phyloP scores from a whole-genome alignment of 2,329 filamentous ascomycete genomes.

The Aspergillus felis region DNA sequence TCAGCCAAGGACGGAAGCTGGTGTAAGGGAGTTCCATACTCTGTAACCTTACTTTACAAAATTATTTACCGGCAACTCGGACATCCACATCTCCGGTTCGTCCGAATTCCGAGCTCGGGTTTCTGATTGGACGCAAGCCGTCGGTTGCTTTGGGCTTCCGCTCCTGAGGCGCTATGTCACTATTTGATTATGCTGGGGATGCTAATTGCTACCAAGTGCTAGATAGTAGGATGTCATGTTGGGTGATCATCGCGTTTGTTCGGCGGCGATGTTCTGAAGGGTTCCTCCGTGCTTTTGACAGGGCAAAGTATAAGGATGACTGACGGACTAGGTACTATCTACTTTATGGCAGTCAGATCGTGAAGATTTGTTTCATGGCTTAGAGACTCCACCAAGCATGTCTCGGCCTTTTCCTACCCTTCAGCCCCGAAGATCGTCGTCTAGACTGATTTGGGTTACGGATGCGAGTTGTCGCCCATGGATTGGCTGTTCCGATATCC shows the following conservation, averaged over 20 bases:
- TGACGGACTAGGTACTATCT: too few species aligned
- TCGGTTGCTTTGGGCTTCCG: not conserved
- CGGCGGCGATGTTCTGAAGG: too few species aligned
- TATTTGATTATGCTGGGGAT: too few species aligned
- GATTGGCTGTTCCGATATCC: not conserved
- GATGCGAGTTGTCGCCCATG: not conserved
- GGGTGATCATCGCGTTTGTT: not conserved
- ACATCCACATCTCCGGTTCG: conserved; percentile 3
- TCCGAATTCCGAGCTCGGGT: conserved; percentile 3
- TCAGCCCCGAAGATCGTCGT: conserved; percentile 3
- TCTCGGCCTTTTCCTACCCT: not conserved
- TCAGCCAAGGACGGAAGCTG: too few species aligned
- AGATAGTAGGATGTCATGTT: too few species aligned
- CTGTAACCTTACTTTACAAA: not conserved
- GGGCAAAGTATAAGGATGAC: too few species aligned
- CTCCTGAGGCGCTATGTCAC: too few species aligned
- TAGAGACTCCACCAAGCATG: not conserved
- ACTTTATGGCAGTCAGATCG: not conserved
- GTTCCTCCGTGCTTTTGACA: not conserved
- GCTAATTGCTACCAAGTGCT: too few species aligned
- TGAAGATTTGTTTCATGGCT: too few species aligned
- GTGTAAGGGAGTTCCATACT: not conserved
- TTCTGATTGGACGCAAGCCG: conserved; percentile 1
- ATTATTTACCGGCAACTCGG: conserved; percentile 8
- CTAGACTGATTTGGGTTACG: not conserved